Conservation (phyloP, 1,284 basidiomycete species). For the Heterobasidion parviporum region DNA sequence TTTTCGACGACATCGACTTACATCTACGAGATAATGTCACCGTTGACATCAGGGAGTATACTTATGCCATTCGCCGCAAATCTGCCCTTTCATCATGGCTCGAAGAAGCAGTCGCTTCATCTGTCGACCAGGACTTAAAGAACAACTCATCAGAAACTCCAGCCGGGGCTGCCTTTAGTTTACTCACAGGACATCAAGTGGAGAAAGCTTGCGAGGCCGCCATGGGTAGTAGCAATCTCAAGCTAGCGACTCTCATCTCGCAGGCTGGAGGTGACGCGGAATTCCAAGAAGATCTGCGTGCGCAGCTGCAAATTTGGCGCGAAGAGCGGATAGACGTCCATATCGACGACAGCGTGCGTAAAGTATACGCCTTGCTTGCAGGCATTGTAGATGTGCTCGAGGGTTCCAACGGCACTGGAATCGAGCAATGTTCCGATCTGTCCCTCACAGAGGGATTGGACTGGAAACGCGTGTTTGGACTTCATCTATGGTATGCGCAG, state of each 20-base stretch:
- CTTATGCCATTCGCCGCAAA: conserved; percentile 67
- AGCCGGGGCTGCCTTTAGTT: conserved; percentile 58
- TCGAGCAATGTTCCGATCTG: conserved; percentile 57
- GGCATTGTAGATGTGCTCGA: conserved; percentile 67
- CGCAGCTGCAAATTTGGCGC: conserved; percentile 83
- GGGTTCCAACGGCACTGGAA: conserved; percentile 46
- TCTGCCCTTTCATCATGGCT: conserved; percentile 84
- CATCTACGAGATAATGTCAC: conserved; percentile 47
- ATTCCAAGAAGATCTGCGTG: conserved; percentile 68
- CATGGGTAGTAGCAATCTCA: conserved; percentile 70
- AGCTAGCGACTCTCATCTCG: conserved; percentile 87
- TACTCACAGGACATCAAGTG: conserved; percentile 84
- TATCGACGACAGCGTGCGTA: conserved; percentile 65
- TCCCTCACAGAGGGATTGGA: conserved; percentile 78
- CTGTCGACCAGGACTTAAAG: conserved; percentile 73
- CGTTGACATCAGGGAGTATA: conserved; percentile 51
- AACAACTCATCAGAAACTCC: conserved; percentile 36
- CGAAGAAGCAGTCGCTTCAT: conserved; percentile 62
- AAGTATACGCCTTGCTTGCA: conserved; percentile 80
- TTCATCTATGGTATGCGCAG: conserved; percentile 87
- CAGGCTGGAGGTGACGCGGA: conserved; percentile 80
- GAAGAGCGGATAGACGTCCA: conserved; percentile 70
- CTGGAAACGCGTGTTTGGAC: conserved; percentile 92
- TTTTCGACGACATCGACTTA: conserved; percentile 84
- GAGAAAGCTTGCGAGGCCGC: conserved; percentile 78